Conservation (phyloP, 2,329 filamentous ascomycete species). For the Venturia oleaginea region DNA sequence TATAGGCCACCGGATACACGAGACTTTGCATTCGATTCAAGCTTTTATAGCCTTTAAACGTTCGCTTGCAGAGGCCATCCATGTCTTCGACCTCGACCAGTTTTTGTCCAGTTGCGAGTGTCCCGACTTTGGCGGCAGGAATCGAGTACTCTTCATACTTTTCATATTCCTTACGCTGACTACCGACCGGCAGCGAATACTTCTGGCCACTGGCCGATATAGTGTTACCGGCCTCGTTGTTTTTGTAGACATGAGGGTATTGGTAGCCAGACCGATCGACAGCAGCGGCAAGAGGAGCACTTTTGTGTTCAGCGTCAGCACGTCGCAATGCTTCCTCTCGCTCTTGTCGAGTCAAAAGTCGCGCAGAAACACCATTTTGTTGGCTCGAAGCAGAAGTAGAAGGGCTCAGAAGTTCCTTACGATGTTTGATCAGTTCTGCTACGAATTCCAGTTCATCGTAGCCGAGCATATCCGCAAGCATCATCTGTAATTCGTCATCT, state of each 20-base stretch:
- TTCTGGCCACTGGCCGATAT: constrained; percentile 70
- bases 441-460: constrained; percentile 92
- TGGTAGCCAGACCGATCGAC: constrained; percentile 60
- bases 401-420: constrained; percentile 52
- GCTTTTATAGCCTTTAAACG: constrained; percentile 86
- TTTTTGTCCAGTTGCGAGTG: constrained; percentile 60
- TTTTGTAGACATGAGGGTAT: constrained; percentile 90
- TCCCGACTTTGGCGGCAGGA: constrained; percentile 72
- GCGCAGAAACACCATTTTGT: constrained; percentile 40
- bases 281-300: constrained; percentile 59
- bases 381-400: constrained; percentile 26
- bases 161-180: constrained; percentile 57
- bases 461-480: constrained; percentile 79
- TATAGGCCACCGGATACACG: constrained; percentile 90
- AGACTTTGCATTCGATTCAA: constrained; percentile 98
- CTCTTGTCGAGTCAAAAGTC: constrained; percentile 65
- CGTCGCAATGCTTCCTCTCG: constrained; percentile 68
- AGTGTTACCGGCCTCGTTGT: constrained; percentile 75
- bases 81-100: constrained; percentile 72
- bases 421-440: constrained; percentile 75
- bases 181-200: constrained; percentile 73
- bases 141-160: constrained; percentile 87
- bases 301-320: constrained; percentile 77
- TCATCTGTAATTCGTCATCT: constrained; percentile 85
- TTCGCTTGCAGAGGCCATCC: constrained; percentile 82